phyloP scores from a whole-genome alignment of 352 stramenopile genomes.

The Saprolegnia parasitica region DNA sequence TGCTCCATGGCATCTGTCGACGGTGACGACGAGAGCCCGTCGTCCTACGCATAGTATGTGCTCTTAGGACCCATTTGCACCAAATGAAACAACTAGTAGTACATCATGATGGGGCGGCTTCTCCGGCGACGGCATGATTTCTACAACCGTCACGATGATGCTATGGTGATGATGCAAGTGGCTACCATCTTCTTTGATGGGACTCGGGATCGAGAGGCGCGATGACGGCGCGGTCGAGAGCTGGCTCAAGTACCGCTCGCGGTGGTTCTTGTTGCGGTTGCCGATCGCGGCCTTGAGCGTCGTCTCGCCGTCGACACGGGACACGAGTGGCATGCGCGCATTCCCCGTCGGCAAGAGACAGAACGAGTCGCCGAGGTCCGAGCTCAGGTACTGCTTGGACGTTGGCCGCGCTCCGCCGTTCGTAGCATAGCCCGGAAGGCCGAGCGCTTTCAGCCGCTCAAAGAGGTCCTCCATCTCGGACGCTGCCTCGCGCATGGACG shows the following conservation, averaged over 20 bases:
- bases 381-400: conserved; percentile 32
- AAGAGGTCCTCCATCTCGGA: conserved; percentile 82
- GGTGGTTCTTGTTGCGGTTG: conserved; percentile 79
- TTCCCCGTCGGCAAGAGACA: conserved; percentile 54
- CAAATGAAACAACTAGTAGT: background rate
- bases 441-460: conserved; percentile 71
- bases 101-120: background rate
- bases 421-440: conserved; percentile 49
- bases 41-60: background rate
- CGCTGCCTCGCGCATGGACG: conserved; percentile 39
- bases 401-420: conserved; percentile 22
- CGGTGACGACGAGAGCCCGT: background rate
- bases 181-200: conserved; percentile 5
- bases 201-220: background rate
- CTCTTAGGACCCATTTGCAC: too few relatives aligned
- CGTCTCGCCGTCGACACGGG: conserved; percentile 64
- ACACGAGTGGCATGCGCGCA: conserved; percentile 32
- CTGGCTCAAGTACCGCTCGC: conserved; percentile 34
- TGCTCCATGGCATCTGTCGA: conserved; percentile 32
- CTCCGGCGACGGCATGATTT: background rate
- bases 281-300: conserved; percentile 71
- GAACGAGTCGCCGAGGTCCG: conserved; percentile 79
- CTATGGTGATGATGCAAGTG: background rate
- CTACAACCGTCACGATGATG: too few relatives aligned
- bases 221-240: background rate